Evolutionary conservation across 306 rosid species (phyloP).

Genomic region (Cicer cuneatum): DNA sequence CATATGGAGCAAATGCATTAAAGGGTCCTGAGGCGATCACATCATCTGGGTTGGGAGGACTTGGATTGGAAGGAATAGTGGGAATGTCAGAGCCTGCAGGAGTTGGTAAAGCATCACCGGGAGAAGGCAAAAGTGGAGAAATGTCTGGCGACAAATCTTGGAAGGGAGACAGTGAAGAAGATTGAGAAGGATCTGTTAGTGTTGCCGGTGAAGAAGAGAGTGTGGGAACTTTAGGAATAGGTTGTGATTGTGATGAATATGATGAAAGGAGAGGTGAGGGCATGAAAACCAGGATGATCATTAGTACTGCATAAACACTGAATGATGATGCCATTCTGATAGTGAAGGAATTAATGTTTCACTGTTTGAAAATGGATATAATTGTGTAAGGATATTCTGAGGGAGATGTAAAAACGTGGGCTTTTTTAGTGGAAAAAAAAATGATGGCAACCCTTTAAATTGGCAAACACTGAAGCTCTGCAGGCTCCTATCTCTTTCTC

Average conservation of each 20-base stretch:
- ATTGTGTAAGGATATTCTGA: conserved; percentile 27
- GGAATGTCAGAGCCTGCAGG: conserved; percentile 68
- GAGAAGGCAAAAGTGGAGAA: conserved; percentile 84
- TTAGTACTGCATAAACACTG: conserved; percentile 52
- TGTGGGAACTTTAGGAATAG: conserved; percentile 49
- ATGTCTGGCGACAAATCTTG: conserved; percentile 79
- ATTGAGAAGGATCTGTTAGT: conserved; percentile 46
- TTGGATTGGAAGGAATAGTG: conserved; percentile 84
- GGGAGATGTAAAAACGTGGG: conserved; percentile 29
- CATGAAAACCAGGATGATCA: conserved; percentile 57
- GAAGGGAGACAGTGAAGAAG: conserved; percentile 50
- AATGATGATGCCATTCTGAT: conserved; percentile 68
- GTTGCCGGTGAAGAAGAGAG: conserved; percentile 58
- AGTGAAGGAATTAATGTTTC: conserved; percentile 50
- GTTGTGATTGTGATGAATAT: conserved; percentile 48
- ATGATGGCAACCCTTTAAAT: conserved; percentile 59
- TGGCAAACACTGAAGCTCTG: conserved; percentile 43
- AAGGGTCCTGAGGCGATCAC: conserved; percentile 57
- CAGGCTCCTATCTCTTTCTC: conserved; percentile 31
- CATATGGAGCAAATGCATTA: conserved; percentile 66
- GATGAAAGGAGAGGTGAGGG: conserved; percentile 54
- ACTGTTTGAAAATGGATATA: conserved; percentile 40
- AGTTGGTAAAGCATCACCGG: conserved; percentile 65
- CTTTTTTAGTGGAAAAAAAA: conserved; percentile 52
- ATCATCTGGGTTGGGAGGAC: conserved; percentile 90